Evolutionary conservation across 129 eudicot species (phyloP).

Genomic region (Gnaphalium uliginosum): DNA sequence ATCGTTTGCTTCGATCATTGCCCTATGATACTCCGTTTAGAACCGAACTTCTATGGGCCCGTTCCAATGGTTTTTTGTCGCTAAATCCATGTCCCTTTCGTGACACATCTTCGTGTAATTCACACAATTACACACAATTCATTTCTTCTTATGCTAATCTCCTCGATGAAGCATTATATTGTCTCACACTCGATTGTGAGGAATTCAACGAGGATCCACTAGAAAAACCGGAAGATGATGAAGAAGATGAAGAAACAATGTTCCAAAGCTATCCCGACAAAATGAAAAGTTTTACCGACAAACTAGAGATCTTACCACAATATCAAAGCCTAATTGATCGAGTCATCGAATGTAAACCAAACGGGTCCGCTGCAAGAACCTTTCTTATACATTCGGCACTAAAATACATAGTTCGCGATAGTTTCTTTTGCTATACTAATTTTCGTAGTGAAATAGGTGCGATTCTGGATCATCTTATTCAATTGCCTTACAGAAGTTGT

Average conservation of each 20-base stretch:
- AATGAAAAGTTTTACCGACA: conserved; percentile 30
- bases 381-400: conserved; percentile 56
- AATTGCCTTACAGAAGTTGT: conserved; percentile 51
- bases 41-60: conserved; percentile 53
- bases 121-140: conserved; percentile 59
- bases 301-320: conserved; percentile 52
- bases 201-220: conserved; percentile 2
- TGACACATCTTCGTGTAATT: conserved; percentile 52
- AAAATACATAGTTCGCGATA: conserved; percentile 57
- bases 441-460: conserved; percentile 43
- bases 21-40: conserved; percentile 48
- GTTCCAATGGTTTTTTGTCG: conserved; percentile 43
- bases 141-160: conserved; percentile 58
- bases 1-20: conserved; percentile 57
- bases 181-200: conserved; percentile 21
- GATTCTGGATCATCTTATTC: conserved; percentile 57
- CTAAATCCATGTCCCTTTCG: conserved; percentile 64
- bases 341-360: conserved; percentile 63
- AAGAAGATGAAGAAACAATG: conserved; percentile 14
- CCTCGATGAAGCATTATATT: conserved; percentile 59
- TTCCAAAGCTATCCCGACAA: conserved; percentile 25
- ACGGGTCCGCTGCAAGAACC: conserved; percentile 49
- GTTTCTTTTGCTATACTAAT: conserved; percentile 56
- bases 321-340: conserved; percentile 59
- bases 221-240: background rate